These are phyloP conservation scores for Amylostereum areolatum DNA, from an alignment of 1,284 basidiomycete genomes.

Conservation along the genomic window DNA sequence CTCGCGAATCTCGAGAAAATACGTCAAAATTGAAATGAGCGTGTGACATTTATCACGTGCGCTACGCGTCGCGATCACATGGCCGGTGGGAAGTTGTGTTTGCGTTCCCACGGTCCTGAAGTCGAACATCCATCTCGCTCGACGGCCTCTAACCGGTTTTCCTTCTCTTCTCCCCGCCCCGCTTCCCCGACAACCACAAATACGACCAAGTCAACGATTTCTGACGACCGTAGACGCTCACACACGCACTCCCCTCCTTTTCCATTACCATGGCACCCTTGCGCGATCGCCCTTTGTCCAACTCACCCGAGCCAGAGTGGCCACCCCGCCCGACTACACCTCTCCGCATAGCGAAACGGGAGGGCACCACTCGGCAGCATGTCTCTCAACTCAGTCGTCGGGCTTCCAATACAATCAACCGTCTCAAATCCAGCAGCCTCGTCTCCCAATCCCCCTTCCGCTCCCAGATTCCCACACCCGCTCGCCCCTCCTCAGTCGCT, in stretches of 20 bases:
- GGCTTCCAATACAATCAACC: conserved; percentile 77
- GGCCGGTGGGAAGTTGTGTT: conserved; percentile 4
- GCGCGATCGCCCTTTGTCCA: conserved; percentile 56
- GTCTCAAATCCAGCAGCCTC: conserved; percentile 70
- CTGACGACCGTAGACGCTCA: no score
- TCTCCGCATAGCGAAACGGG: conserved; percentile 68
- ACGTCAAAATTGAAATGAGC: no score
- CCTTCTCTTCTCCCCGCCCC: no score
- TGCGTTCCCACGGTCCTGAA: conserved; percentile 10
- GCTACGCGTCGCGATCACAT: conserved; percentile 13
- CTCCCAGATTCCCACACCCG: conserved; percentile 45
- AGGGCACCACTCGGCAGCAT: conserved; percentile 30
- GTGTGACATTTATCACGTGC: conserved; percentile 3
- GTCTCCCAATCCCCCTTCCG: conserved; percentile 91
- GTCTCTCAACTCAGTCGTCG: conserved; percentile 57
- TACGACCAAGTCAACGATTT: no score
- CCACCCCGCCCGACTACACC: conserved; percentile 32
- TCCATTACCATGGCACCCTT: conserved; percentile 28
- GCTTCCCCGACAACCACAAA: no score
- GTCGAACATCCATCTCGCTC: conserved; percentile 1
- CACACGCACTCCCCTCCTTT: no score
- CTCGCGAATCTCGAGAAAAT: no score
- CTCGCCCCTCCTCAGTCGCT: conserved; percentile 29
- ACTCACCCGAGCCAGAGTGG: conserved; percentile 57
- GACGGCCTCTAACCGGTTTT: background rate